These are phyloP conservation scores for Anisodus tanguticus DNA, from an alignment of 257 asterid species.

Conservation along the genomic window DNA sequence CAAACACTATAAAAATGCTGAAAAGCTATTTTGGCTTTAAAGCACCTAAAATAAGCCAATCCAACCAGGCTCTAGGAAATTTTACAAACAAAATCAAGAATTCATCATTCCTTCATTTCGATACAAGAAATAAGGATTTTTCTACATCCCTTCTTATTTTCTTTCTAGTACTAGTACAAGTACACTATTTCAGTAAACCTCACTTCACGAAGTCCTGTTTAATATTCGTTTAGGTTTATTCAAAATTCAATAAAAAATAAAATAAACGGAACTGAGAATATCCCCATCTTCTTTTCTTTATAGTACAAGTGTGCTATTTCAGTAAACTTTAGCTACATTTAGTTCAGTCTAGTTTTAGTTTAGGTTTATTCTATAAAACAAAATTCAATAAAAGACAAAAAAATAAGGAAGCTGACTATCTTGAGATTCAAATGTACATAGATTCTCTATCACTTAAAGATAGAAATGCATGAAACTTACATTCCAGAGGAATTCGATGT, in stretches of 20 bases:
- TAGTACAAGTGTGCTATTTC: not conserved
- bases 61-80: not conserved
- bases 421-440: conserved; percentile 10
- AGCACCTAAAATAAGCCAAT: too few species aligned
- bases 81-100: not conserved
- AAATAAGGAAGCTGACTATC: not conserved
- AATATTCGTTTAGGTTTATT: not conserved
- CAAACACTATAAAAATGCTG: too few species aligned
- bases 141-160: not conserved
- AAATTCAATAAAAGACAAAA: not conserved
- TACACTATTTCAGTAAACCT: not conserved
- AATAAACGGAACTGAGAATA: not conserved
- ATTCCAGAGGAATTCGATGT: conserved; percentile 10
- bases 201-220: not conserved
- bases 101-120: not conserved
- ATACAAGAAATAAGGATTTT: not conserved
- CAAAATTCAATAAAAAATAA: not conserved
- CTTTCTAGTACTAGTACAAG: not conserved
- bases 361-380: not conserved
- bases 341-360: not conserved
- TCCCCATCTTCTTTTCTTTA: not conserved
- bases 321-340: not conserved
- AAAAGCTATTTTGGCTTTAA: too few species aligned
- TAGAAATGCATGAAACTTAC: conserved; percentile 28
- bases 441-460: not conserved